Conservation (phyloP, 768 basidiomycete genomes). For the Podaxis sp. region DNA sequence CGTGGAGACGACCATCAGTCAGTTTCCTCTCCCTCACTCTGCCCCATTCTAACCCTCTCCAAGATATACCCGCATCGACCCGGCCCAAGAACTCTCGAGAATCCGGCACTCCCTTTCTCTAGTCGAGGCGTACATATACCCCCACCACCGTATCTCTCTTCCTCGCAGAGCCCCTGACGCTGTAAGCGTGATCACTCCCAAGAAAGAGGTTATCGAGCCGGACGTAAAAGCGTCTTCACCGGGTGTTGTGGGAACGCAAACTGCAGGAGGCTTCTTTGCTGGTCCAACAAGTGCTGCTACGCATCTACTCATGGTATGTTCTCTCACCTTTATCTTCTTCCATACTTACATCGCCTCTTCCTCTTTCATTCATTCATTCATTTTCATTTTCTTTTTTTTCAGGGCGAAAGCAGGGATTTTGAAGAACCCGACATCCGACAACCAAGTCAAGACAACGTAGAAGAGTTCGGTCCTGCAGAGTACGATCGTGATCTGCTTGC, state of each 20-base stretch:
- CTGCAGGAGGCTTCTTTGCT: constrained; percentile 66
- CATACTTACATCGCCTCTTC: not conserved
- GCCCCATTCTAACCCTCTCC: constrained; percentile 14
- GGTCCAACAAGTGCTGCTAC: constrained; percentile 77
- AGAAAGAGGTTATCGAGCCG: constrained; percentile 52
- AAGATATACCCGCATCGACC: constrained; percentile 50
- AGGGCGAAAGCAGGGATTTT: constrained; percentile 45
- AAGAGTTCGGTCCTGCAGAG: constrained; percentile 44
- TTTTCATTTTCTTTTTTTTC: constrained; percentile 10
- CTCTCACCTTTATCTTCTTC: constrained; percentile 10
- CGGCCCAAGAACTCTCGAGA: constrained; percentile 61
- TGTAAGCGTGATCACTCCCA: constrained; percentile 34
- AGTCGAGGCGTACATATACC: constrained; percentile 57
- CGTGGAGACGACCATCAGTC: constrained; percentile 62
- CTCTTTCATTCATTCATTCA: constrained; percentile 8
- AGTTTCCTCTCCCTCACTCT: constrained; percentile 14
- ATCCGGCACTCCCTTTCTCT: constrained; percentile 66
- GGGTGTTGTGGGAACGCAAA: constrained; percentile 63
- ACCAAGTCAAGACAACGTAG: constrained; percentile 45
- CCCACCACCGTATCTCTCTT: constrained; percentile 32
- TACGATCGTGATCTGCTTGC: constrained; percentile 73
- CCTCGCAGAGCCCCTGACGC: constrained; percentile 34
- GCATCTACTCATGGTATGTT: constrained; percentile 58
- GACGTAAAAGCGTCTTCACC: constrained; percentile 48
- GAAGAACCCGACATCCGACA: constrained; percentile 52